These are phyloP conservation scores for Colletotrichum tofieldiae DNA, from an alignment of 2,329 filamentous ascomycete species.

Conservation along the genomic window DNA sequence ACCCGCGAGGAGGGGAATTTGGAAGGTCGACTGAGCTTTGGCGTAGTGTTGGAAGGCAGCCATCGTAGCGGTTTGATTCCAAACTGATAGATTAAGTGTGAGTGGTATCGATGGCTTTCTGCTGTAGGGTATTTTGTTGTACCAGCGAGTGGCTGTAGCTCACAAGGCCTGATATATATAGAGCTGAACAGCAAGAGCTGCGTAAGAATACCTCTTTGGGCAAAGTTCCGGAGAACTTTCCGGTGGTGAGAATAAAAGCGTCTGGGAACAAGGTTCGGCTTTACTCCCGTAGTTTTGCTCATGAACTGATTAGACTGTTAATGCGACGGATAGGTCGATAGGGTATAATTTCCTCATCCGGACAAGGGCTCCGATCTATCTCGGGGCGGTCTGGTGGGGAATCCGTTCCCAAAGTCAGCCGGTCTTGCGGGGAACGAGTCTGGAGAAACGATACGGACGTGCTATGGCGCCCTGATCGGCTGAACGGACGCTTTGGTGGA, in stretches of 20 bases:
- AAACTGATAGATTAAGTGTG: background rate
- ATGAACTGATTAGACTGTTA: background rate
- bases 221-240: background rate
- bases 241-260: background rate
- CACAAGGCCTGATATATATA: background rate
- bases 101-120: background rate
- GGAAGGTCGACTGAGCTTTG: constrained; percentile 72
- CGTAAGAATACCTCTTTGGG: constrained; percentile 1
- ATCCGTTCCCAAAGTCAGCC: constrained; percentile 20
- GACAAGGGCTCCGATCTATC: constrained; percentile 30
- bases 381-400: constrained; percentile 33
- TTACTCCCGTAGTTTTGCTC: constrained; percentile 22
- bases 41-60: constrained; percentile 66
- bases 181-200: background rate
- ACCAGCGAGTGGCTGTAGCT: no score
- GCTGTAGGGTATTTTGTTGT: background rate
- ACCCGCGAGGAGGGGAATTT: constrained; percentile 77
- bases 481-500: background rate
- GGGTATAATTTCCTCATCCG: constrained; percentile 37
- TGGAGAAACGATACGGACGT: constrained; percentile 22
- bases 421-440: constrained; percentile 31
- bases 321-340: constrained; percentile 21
- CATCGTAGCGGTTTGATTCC: constrained; percentile 47
- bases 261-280: background rate
- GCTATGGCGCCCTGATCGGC: background rate